Percentiles rank a stretch among this genome's conserved stretches.
Conservation (phyloP, 441 rosid genomes). For the Hypseocharis bilobata region DNA sequence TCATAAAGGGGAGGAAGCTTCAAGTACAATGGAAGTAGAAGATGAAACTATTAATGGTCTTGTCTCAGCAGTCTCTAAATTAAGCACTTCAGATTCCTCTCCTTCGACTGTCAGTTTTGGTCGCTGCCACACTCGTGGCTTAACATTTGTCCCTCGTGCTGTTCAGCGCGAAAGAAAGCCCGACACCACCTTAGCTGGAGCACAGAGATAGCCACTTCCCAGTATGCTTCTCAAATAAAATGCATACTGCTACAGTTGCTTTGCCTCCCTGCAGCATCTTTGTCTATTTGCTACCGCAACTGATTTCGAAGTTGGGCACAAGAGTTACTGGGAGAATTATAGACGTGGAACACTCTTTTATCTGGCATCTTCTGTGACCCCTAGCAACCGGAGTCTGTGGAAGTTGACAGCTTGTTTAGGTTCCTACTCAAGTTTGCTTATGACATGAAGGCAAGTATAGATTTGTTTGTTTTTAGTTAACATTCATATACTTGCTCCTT, state of each 20-base stretch:
- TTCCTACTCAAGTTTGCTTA: not conserved
- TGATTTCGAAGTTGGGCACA: no score
- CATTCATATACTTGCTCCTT: not conserved
- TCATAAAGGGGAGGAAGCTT: conserved; percentile 30
- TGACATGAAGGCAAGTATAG: no score
- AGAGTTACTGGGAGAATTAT: no score
- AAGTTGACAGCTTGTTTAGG: not conserved
- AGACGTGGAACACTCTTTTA: no score
- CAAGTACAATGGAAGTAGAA: conserved; percentile 67
- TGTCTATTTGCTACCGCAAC: no score
- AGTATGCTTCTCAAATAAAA: not conserved
- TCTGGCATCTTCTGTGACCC: no score
- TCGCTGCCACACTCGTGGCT: conserved; percentile 58
- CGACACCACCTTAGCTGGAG: conserved; percentile 23
- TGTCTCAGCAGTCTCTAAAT: conserved; percentile 66
- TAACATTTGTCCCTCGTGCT: conserved; percentile 65
- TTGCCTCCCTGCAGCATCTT: no score
- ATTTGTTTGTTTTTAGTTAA: no score
- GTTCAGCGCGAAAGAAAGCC: conserved; percentile 36
- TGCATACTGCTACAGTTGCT: not conserved
- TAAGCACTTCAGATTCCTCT: conserved; percentile 64
- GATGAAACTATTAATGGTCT: conserved; percentile 50
- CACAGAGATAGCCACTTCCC: conserved; percentile 21
- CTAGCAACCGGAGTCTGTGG: no score
- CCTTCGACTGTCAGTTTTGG: conserved; percentile 78